Conservation (phyloP, 495 filamentous ascomycete species). For the Lineolata rhizophorae region DNA sequence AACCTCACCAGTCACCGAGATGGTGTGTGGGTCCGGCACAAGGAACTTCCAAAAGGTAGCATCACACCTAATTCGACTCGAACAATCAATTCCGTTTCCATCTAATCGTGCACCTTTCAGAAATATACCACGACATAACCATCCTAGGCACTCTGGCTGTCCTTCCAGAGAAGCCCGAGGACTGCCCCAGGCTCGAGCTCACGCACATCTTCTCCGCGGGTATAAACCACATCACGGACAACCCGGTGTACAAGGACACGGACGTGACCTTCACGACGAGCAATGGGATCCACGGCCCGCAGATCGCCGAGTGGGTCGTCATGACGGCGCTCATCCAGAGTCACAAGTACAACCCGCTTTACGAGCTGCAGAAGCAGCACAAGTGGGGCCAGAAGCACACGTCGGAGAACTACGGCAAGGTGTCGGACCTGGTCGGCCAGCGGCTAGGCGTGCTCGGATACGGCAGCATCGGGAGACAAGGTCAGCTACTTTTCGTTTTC, state of each 20-base stretch:
- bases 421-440: conserved; percentile 30
- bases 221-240: conserved; percentile 37
- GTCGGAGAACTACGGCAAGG: conserved; percentile 12
- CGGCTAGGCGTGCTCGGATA: conserved; percentile 62
- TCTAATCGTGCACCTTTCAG: conserved; percentile 7
- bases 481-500: conserved; percentile 5
- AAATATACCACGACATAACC: conserved; percentile 36
- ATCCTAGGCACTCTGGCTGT: conserved; percentile 36
- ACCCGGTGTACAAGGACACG: conserved; percentile 41
- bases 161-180: conserved; percentile 25
- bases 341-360: conserved; percentile 25
- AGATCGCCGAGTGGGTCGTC: conserved; percentile 65
- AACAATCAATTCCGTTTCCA: not conserved
- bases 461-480: conserved; percentile 60
- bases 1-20: not conserved
- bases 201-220: conserved; percentile 63
- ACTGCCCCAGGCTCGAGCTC: conserved; percentile 37
- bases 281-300: conserved; percentile 60
- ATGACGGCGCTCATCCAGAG: conserved; percentile 34
- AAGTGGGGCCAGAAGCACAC: conserved; percentile 24
- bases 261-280: conserved; percentile 46
- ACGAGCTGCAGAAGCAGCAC: conserved; percentile 28
- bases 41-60: too few species aligned
- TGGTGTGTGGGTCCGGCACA: too few species aligned
- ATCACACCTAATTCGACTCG: too few species aligned